Evolutionary conservation across 2,329 filamentous ascomycete genomes (phyloP), one percentile per base, ranked within the genome.

Genomic region (Cladophialophora carrionii): DNA sequence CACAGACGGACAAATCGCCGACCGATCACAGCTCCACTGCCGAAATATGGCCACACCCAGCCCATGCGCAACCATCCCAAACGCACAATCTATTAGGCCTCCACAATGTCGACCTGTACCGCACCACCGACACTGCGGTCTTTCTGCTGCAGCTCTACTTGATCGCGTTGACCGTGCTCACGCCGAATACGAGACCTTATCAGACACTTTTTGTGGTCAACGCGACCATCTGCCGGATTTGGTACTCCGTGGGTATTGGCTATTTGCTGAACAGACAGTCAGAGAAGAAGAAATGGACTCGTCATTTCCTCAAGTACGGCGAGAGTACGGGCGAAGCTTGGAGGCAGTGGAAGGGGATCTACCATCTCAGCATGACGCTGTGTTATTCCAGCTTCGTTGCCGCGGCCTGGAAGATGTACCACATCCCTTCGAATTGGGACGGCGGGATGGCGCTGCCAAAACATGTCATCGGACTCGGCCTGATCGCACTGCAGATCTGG

Each of bases 301-400:
- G 95, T 29, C 95, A 99, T 80, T 99, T 98, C 75, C 86, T 99
- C 79, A 99, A 99, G 77, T 97, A 90, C 73, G 95, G 95, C 67
- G 95, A 98, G 76, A 92, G 86, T 67, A 88, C 88, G 2, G 89
- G 90, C 67, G 95, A 98, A 78, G 94, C 94, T 3, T 99, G 95
- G 95, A 88, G 90, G 63, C 94, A 99, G 76, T 99, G 95, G 95
- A 98, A 97, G 79, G 92, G 90, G 34, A 87, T 96, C 73, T 97
- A 97, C 74, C 92, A 99, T 75, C 83, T 98, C 71, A 96, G 91
- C 78, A 93, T 94, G 85, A 87, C 88, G 63, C 88, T 97, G 86
- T 94, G 90, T 78, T 94, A 96, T 73, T 84, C 89, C 22, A 94
- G 91, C 64, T 96, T 97, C 76, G 84, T 94, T 66, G 91, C 92